A percentile compares a stretch with the other conserved stretches of the same genome.
Conservation (phyloP, 169 alveolate genomes). For the Besnoitia besnoiti region DNA sequence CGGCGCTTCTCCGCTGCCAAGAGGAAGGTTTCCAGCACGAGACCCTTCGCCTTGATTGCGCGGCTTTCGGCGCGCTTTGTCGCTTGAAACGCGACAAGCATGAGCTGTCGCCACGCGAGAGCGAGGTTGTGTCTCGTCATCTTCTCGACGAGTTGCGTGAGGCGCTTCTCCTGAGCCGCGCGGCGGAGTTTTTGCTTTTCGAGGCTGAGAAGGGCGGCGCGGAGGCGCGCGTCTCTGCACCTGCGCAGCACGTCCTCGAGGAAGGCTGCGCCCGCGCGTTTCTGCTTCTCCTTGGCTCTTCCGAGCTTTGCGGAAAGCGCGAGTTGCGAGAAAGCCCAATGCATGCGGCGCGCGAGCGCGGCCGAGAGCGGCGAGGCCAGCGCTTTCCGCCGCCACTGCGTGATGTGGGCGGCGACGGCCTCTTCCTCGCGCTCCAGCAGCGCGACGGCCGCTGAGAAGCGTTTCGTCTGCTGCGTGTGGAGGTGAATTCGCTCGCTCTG, state of each 20-base stretch:
- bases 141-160: background rate
- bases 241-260: background rate
- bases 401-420: background rate
- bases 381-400: background rate
- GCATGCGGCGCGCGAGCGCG: background rate
- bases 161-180: background rate
- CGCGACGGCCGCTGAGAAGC: background rate
- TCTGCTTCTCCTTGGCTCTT: background rate
- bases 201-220: background rate
- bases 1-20: constrained; percentile 31
- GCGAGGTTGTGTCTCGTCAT: background rate
- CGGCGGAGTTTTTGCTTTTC: background rate
- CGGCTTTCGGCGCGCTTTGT: background rate
- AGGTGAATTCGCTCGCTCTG: background rate
- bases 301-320: background rate
- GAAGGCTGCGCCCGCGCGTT: background rate
- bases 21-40: constrained; percentile 16
- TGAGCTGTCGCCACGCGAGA: background rate
- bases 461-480: background rate
- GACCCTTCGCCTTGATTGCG: background rate
- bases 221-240: background rate
- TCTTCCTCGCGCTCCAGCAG: background rate
- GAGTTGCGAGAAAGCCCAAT: background rate
- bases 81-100: constrained; percentile 29
- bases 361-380: background rate